A percentile compares a stretch with the other conserved stretches of the same genome.
Conservation (phyloP, 345 rosid species). For the Syzygium aqueum region DNA sequence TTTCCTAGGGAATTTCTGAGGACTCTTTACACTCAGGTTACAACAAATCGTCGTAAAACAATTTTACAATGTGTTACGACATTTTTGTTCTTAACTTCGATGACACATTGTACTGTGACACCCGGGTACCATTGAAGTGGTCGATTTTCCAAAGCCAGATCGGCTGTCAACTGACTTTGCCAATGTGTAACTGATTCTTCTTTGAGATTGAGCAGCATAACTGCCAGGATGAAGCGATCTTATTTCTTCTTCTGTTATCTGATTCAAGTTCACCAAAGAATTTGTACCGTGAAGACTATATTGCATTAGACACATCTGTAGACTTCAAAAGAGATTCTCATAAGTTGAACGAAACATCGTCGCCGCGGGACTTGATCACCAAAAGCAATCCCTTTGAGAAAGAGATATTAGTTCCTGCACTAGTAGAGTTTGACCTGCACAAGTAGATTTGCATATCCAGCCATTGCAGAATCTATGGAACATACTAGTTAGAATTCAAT, state of each 20-base stretch:
- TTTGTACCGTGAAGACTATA: slow-evolving; percentile 22
- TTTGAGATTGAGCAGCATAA: neutral
- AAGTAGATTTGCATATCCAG: too few species aligned
- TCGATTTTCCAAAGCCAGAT: neutral
- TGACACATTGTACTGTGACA: neutral
- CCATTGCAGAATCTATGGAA: too few species aligned
- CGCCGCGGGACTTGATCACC: slow-evolving; percentile 14
- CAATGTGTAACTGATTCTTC: neutral
- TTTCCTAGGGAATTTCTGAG: too few species aligned
- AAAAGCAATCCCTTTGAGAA: slow-evolving; percentile 27
- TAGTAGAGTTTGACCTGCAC: neutral
- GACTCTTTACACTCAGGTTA: neutral
- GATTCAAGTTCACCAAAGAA: slow-evolving; percentile 24
- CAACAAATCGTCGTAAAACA: rapidly evolving
- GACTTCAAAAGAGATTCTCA: neutral
- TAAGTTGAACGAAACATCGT: neutral
- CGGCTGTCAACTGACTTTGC: neutral
- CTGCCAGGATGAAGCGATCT: neutral
- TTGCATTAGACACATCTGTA: rapidly evolving
- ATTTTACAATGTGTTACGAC: neutral
- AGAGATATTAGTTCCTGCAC: slow-evolving; percentile 26
- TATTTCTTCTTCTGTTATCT: slow-evolving; percentile 1
- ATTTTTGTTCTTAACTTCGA: too few species aligned
- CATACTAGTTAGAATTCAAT: neutral
- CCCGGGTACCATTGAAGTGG: neutral